These are phyloP conservation scores for Silene conica DNA, from an alignment of 148 eudicot species.

Conservation along the genomic window DNA sequence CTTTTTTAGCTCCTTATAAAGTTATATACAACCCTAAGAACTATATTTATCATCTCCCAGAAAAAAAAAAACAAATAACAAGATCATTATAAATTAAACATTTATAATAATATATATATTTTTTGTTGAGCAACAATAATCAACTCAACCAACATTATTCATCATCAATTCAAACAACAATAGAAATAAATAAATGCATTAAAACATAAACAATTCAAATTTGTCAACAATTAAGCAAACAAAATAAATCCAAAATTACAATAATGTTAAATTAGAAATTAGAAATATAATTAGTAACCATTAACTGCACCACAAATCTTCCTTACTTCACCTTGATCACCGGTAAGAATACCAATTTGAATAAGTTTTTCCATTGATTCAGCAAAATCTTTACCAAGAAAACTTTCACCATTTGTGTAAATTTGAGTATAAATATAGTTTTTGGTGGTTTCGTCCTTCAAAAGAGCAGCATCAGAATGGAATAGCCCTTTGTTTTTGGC, in stretches of 20 bases:
- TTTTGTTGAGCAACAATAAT: too few relatives aligned
- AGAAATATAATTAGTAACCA: too few relatives aligned
- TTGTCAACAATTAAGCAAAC: neutral
- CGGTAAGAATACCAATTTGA: conserved; percentile 22
- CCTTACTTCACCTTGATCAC: conserved; percentile 31
- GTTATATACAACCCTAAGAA: too few relatives aligned
- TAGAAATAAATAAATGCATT: neutral
- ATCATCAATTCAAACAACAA: neutral
- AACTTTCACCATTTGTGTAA: conserved; percentile 21
- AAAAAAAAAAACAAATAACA: too few relatives aligned
- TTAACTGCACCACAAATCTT: conserved; percentile 30
- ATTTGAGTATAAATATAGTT: conserved; percentile 34
- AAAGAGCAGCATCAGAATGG: conserved; percentile 52
- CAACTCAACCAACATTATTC: too few relatives aligned
- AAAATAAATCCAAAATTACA: neutral
- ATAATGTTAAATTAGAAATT: too few relatives aligned
- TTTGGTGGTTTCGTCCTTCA: conserved; percentile 29
- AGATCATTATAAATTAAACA: too few relatives aligned
- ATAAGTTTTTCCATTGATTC: conserved; percentile 30
- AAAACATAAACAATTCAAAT: neutral
- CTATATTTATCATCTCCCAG: too few relatives aligned
- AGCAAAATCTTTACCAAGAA: conserved; percentile 31
- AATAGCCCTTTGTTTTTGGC: conserved; percentile 47
- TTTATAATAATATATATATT: too few relatives aligned
- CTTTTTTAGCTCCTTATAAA: too few relatives aligned